Conservation (phyloP, 306 rosid species). For the Cucumis cinereus region DNA sequence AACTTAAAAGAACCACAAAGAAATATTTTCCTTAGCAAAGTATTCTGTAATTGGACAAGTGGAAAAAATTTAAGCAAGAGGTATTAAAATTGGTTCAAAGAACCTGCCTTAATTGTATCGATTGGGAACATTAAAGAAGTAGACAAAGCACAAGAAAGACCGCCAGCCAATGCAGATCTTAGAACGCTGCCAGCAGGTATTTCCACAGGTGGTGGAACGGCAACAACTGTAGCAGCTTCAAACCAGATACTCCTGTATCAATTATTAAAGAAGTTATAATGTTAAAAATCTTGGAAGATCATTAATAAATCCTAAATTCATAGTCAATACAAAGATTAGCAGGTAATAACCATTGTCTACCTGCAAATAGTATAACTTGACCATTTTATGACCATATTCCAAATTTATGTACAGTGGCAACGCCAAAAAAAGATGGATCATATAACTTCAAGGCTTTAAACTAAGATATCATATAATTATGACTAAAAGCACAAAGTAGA, state of each 20-base stretch:
- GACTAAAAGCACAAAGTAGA: background rate
- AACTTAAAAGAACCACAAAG: conserved; percentile 2
- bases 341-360: background rate
- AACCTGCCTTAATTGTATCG: conserved; percentile 80
- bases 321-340: background rate
- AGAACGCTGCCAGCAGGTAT: conserved; percentile 91
- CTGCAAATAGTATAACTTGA: background rate
- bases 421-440: background rate
- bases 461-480: background rate
- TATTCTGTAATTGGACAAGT: background rate
- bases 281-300: background rate
- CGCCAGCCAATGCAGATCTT: conserved; percentile 98
- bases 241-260: conserved; percentile 92
- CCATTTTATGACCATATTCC: background rate
- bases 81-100: conserved; percentile 7
- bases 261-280: conserved; percentile 11
- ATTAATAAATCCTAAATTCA: background rate
- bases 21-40: background rate
- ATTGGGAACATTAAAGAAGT: conserved; percentile 85
- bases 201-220: conserved; percentile 91
- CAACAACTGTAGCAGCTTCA: conserved; percentile 98
- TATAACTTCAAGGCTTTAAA: background rate
- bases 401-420: background rate
- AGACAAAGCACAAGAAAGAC: conserved; percentile 93
- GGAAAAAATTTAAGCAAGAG: background rate